phyloP scores from a whole-genome alignment of 1,284 basidiomycete genomes.

The Schizophyllum amplum region DNA sequence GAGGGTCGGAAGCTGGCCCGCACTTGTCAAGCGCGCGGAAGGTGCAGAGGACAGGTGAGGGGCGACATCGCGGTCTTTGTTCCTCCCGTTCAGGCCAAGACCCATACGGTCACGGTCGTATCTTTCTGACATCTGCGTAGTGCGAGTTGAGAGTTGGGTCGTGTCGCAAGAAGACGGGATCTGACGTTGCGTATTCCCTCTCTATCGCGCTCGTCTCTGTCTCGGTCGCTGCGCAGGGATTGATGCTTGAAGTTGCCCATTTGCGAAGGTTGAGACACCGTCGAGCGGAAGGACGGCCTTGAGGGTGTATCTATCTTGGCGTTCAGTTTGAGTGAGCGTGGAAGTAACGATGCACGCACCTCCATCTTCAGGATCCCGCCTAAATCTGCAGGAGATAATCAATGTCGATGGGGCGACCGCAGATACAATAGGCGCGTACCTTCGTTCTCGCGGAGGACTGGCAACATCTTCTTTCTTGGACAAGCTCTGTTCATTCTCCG shows the following conservation, averaged over 20 bases:
- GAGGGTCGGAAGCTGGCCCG: constrained; percentile 28
- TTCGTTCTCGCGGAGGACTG: constrained; percentile 48
- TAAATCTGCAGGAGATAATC: constrained; percentile 41
- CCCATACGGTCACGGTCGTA: constrained; percentile 75
- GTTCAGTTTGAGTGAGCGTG: constrained; percentile 6
- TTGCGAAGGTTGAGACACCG: constrained; percentile 72
- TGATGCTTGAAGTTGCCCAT: constrained; percentile 88
- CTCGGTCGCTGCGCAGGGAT: constrained; percentile 63
- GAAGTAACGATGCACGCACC: constrained; percentile 29
- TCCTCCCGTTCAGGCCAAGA: constrained; percentile 39
- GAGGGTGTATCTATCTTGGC: constrained; percentile 38
- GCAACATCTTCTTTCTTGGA: constrained; percentile 61
- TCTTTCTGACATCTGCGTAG: constrained; percentile 66
- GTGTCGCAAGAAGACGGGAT: neutral
- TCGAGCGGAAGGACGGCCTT: constrained; percentile 61
- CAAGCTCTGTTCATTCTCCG: constrained; percentile 51
- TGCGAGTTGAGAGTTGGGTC: neutral
- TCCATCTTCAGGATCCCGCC: constrained; percentile 66
- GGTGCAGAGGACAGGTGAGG: constrained; percentile 47
- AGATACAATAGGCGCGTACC: constrained; percentile 27
- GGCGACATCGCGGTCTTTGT: constrained; percentile 61
- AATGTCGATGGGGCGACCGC: constrained; percentile 2
- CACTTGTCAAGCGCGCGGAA: constrained; percentile 32
- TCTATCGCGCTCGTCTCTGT: constrained; percentile 59
- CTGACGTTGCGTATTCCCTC: constrained; percentile 27